Conservation (phyloP, 225 moss, liverwort and hornwort genomes). For the Marchantia paleacea region DNA sequence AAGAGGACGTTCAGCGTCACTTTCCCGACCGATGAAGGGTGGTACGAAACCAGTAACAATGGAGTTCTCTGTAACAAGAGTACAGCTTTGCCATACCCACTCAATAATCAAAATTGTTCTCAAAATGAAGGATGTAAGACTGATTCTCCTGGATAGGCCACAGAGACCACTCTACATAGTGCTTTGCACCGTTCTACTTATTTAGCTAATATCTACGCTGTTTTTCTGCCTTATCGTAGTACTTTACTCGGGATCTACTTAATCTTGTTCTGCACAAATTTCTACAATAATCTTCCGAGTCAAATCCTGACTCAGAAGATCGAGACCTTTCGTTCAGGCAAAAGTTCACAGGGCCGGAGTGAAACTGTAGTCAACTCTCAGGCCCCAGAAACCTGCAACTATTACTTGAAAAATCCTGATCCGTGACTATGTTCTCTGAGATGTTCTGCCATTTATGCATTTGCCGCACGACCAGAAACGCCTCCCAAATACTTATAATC, state of each 20-base stretch:
- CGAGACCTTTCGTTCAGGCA: not conserved
- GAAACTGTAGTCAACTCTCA: not conserved
- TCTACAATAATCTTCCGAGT: constrained; percentile 9
- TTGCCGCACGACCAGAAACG: not conserved
- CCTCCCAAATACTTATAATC: constrained; percentile 35
- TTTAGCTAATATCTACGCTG: not conserved
- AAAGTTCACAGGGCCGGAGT: not conserved
- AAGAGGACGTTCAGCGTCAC: not conserved
- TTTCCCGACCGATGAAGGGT: not conserved
- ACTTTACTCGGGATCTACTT: not conserved
- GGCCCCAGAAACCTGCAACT: not conserved
- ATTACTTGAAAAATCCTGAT: not conserved
- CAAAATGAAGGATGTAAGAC: constrained; percentile 15
- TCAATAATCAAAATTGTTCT: constrained; percentile 19
- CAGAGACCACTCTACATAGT: constrained; percentile 12
- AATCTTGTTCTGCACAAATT: constrained; percentile 15
- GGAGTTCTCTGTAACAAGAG: constrained; percentile 6
- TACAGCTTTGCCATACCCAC: constrained; percentile 11
- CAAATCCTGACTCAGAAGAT: not conserved
- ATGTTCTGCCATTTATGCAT: not conserved
- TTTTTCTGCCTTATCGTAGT: not conserved
- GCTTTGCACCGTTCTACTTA: constrained; percentile 7
- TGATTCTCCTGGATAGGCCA: constrained; percentile 2
- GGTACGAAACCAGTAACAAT: not conserved
- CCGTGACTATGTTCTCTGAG: too few species aligned